Percentiles rank a stretch among this genome's conserved stretches.
phyloP scores from a whole-genome alignment of 192 early-diverging fungal genomes.

The Coemansia umbellata region DNA sequence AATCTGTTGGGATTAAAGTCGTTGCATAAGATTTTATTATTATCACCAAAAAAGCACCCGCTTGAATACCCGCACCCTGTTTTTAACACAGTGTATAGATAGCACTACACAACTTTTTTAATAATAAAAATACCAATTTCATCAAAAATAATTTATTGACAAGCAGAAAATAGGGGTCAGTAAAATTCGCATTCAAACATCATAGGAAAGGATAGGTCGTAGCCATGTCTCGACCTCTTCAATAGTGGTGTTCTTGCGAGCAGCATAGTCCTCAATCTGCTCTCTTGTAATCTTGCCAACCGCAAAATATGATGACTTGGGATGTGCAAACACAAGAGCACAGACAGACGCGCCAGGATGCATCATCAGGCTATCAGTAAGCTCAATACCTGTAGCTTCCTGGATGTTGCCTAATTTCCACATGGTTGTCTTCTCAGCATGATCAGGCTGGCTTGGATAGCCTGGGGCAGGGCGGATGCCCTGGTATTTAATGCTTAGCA shows the following conservation, averaged over 20 bases:
- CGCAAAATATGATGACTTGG: constrained; percentile 84
- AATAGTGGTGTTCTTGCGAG: constrained; percentile 61
- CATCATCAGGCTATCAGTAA: constrained; percentile 96
- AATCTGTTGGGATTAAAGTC: constrained; percentile 80
- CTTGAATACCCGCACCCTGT: no score
- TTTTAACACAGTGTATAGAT: no score
- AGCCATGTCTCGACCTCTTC: constrained; percentile 74
- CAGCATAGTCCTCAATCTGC: constrained; percentile 77
- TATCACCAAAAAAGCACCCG: no score
- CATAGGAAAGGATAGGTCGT: constrained; percentile 70
- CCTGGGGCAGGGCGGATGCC: constrained; percentile 95
- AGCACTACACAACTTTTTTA: no score
- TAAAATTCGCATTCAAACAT: constrained; percentile 33
- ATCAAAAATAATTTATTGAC: no score
- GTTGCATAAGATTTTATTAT: constrained; percentile 31
- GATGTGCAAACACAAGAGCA: constrained; percentile 70
- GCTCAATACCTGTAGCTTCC: constrained; percentile 73
- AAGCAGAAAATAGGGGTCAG: no score
- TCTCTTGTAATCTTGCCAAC: constrained; percentile 93
- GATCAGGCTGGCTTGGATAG: constrained; percentile 94
- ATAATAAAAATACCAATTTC: no score
- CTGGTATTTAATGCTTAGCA: constrained; percentile 90
- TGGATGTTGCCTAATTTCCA: constrained; percentile 83
- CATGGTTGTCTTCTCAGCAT: constrained; percentile 91
- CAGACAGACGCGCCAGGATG: constrained; percentile 86